These are phyloP conservation scores for Aspergillus sp. DNA, from an alignment of 2,329 filamentous ascomycete species.

Conservation along the genomic window DNA sequence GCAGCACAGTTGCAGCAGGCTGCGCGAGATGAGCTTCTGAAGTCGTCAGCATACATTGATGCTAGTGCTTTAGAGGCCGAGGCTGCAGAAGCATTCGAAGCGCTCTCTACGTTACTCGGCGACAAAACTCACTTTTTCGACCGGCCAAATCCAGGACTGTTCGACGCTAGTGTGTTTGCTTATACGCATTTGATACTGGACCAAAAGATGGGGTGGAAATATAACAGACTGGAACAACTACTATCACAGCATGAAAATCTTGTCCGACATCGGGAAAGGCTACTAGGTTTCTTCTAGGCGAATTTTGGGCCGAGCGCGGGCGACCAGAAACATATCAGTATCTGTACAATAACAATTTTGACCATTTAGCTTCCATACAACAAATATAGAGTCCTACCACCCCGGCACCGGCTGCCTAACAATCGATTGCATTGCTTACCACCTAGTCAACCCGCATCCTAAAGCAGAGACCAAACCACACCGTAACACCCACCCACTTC, in stretches of 20 bases:
- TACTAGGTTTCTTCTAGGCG: conserved; percentile 53
- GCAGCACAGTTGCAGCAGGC: conserved; percentile 68
- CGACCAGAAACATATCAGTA: background rate
- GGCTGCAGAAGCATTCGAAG: conserved; percentile 62
- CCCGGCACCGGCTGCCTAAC: conserved; percentile 6
- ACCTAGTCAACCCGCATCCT: conserved; percentile 25
- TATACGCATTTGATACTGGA: conserved; percentile 82
- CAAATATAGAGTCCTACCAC: background rate
- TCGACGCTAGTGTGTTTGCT: conserved; percentile 87
- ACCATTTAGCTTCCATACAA: background rate
- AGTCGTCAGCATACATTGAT: conserved; percentile 55
- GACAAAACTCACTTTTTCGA: conserved; percentile 63
- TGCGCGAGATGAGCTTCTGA: conserved; percentile 72
- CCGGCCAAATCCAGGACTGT: conserved; percentile 61
- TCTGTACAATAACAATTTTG: conserved; percentile 17
- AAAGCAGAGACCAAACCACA: conserved; percentile 56
- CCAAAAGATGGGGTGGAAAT: conserved; percentile 62
- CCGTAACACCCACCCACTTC: conserved; percentile 62
- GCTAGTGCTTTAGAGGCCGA: conserved; percentile 59
- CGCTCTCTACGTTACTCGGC: conserved; percentile 60
- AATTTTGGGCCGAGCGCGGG: background rate
- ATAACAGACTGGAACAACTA: conserved; percentile 58
- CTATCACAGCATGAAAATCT: conserved; percentile 62
- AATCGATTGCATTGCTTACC: background rate
- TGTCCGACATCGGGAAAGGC: conserved; percentile 62